These are phyloP conservation scores for Apiospora rasikravindrae DNA, from an alignment of 2,329 filamentous ascomycete species.

Conservation along the genomic window DNA sequence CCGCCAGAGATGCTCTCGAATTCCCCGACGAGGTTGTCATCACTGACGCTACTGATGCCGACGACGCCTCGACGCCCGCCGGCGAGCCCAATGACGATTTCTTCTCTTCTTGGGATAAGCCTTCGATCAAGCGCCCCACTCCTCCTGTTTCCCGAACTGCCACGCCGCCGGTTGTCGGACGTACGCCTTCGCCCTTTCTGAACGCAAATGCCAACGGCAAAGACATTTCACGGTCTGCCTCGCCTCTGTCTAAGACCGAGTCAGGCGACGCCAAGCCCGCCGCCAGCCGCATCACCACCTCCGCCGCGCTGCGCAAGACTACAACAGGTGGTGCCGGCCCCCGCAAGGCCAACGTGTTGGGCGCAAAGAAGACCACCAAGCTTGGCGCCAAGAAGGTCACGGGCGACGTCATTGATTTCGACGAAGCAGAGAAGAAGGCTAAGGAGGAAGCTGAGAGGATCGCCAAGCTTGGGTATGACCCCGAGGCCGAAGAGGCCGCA, in stretches of 20 bases:
- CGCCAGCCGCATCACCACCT: slow-evolving; percentile 75
- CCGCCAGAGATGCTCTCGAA: slow-evolving; percentile 83
- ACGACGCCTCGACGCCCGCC: slow-evolving; percentile 76
- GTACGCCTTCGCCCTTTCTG: slow-evolving; percentile 89
- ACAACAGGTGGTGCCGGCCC: slow-evolving; percentile 61
- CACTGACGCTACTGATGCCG: slow-evolving; percentile 68
- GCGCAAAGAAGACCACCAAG: slow-evolving; percentile 83
- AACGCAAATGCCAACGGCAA: slow-evolving; percentile 76
- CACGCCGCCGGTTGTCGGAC: slow-evolving; percentile 80
- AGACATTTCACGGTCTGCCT: slow-evolving; percentile 76
- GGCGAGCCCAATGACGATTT: slow-evolving; percentile 89
- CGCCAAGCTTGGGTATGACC: slow-evolving; percentile 93
- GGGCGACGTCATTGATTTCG: slow-evolving; percentile 86
- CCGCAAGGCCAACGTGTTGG: slow-evolving; percentile 84
- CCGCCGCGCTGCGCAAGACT: slow-evolving; percentile 82
- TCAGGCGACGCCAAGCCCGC: slow-evolving; percentile 63
- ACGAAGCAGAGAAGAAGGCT: slow-evolving; percentile 95
- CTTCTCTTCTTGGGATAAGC: slow-evolving; percentile 99
- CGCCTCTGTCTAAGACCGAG: slow-evolving; percentile 74
- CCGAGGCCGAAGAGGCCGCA: slow-evolving; percentile 75
- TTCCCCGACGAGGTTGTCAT: slow-evolving; percentile 88
- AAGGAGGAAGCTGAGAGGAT: slow-evolving; percentile 97
- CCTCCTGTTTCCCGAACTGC: slow-evolving; percentile 89
- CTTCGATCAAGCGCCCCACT: slow-evolving; percentile 92
- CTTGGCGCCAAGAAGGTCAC: slow-evolving; percentile 92